phyloP scores from a whole-genome alignment of 2,329 filamentous ascomycete genomes.

The Knoxdaviesia capensis region DNA sequence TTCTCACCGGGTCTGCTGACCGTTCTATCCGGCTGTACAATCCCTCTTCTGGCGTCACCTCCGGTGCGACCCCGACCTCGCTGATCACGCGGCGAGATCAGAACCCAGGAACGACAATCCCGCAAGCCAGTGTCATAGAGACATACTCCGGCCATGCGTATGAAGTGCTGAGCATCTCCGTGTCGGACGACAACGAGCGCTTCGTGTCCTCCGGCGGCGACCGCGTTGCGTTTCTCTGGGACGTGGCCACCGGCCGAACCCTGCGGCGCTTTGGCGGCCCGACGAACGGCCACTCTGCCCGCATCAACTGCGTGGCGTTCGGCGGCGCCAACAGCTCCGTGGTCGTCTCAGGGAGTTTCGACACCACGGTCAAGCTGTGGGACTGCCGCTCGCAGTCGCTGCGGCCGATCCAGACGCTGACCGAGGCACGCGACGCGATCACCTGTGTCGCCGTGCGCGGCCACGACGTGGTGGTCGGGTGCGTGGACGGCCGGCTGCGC shows the following conservation, averaged over 20 bases:
- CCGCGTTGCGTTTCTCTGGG: slow-evolving; percentile 83
- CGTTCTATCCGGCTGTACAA: slow-evolving; percentile 77
- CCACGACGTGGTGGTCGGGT: slow-evolving; percentile 47
- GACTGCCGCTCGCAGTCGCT: slow-evolving; percentile 33
- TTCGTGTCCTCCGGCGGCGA: slow-evolving; percentile 85
- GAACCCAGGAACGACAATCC: slow-evolving; percentile 9
- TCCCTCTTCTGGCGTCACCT: slow-evolving; percentile 16
- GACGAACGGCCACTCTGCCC: slow-evolving; percentile 40
- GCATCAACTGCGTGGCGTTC: slow-evolving; percentile 64
- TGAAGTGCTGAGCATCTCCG: slow-evolving; percentile 64
- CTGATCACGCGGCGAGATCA: not conserved
- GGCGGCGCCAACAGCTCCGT: slow-evolving; percentile 57
- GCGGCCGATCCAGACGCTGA: slow-evolving; percentile 52
- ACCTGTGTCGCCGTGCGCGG: slow-evolving; percentile 25
- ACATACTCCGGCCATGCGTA: slow-evolving; percentile 83
- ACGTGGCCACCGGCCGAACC: slow-evolving; percentile 65
- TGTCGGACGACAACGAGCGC: slow-evolving; percentile 56
- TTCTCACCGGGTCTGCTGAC: slow-evolving; percentile 75
- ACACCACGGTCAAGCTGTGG: slow-evolving; percentile 61
- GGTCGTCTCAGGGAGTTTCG: slow-evolving; percentile 53
- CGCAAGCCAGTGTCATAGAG: slow-evolving; percentile 51
- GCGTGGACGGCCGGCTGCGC: slow-evolving; percentile 67
- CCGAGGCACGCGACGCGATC: slow-evolving; percentile 54
- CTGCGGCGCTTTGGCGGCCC: slow-evolving; percentile 50
- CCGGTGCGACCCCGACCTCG: slow-evolving; percentile 20